Percentiles rank a stretch among this genome's conserved stretches.
These are phyloP conservation scores for Volvox reticuliferus DNA, from an alignment of 139 green algal species.

Conservation along the genomic window DNA sequence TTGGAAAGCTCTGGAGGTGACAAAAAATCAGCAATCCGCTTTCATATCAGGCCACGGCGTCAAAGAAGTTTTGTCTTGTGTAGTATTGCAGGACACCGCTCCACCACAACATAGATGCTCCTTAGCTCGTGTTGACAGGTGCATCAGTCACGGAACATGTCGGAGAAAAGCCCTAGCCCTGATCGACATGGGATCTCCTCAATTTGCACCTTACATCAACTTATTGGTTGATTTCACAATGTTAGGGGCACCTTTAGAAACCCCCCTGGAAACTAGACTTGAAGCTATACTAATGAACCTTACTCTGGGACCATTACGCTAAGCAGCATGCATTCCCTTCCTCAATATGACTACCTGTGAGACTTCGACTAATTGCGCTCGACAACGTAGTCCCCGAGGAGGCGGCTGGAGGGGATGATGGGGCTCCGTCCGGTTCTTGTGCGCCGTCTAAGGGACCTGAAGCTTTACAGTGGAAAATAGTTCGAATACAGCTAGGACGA, in stretches of 20 bases:
- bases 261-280: too few relatives aligned
- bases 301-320: neutral
- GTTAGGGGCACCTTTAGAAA: too few relatives aligned
- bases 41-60: neutral
- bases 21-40: neutral
- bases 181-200: neutral
- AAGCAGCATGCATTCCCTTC: neutral
- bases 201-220: too few relatives aligned
- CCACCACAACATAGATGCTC: too few relatives aligned
- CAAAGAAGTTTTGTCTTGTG: too few relatives aligned
- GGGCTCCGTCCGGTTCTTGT: conserved; percentile 1
- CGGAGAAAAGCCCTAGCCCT: conserved; percentile 2
- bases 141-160: neutral
- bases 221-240: too few relatives aligned
- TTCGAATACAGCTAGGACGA: neutral
- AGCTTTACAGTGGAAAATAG: neutral
- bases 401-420: neutral
- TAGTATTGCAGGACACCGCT: too few relatives aligned
- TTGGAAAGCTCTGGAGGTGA: conserved; percentile 45
- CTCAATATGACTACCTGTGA: neutral
- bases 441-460: neutral
- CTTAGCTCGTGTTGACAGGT: too few relatives aligned
- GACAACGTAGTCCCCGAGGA: neutral
- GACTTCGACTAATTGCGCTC: conserved; percentile 12
- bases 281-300: too few relatives aligned